A percentile compares a stretch with the other conserved stretches of the same genome.
These are phyloP conservation scores for Salix suchowensis DNA, from an alignment of 345 rosid genomes.

Conservation along the genomic window DNA sequence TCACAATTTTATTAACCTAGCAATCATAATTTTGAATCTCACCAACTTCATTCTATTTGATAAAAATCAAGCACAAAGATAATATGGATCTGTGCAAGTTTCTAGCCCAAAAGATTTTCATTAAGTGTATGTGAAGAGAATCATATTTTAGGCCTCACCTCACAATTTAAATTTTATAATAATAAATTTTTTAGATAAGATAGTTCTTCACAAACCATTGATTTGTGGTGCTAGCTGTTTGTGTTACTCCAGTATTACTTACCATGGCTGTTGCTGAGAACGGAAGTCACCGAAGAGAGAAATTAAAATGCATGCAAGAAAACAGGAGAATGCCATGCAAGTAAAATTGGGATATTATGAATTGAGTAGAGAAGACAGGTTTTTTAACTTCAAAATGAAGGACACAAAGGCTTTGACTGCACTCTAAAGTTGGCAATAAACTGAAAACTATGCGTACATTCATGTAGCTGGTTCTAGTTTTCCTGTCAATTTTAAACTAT, in stretches of 20 bases:
- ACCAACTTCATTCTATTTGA: too few species aligned
- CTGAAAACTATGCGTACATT: constrained; percentile 11
- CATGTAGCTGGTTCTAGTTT: not conserved
- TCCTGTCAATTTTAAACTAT: not conserved
- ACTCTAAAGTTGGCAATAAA: constrained; percentile 65
- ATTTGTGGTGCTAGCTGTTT: too few species aligned
- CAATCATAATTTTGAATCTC: too few species aligned
- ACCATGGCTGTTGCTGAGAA: not conserved
- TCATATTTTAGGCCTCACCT: too few species aligned
- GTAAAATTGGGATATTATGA: not conserved
- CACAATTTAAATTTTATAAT: too few species aligned
- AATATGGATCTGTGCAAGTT: too few species aligned
- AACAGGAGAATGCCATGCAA: not conserved
- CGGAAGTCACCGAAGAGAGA: not conserved
- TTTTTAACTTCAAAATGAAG: not conserved
- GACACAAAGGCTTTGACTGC: constrained; percentile 58
- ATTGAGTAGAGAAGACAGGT: not conserved
- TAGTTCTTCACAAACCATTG: not conserved
- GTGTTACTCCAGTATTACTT: not conserved
- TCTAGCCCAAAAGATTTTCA: too few species aligned
- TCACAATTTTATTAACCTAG: too few species aligned
- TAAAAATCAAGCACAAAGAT: too few species aligned
- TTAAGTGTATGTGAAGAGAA: too few species aligned
- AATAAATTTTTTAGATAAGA: too few species aligned
- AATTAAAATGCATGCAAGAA: not conserved